Base-by-base conservation (phyloP, 1,139 yeast species). In the Pichia cactophila region DNA sequence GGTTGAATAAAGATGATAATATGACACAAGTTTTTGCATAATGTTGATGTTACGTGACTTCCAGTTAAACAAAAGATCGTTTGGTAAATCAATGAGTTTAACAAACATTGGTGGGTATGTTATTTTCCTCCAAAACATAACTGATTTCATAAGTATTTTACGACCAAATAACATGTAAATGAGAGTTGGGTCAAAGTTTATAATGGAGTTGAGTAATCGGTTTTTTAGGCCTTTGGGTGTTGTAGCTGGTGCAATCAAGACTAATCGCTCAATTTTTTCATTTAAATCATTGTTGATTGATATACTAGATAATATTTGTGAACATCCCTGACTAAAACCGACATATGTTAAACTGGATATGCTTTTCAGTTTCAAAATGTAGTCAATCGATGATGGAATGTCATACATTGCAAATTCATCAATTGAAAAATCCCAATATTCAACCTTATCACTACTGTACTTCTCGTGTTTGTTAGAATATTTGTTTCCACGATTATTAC, bases 301-400 rank as follows among this genome's bases (percentile, higher is more conserved):
- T 29, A 86, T 70, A 41, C 89, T 74, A 1, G 96, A 95, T 66
- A 89, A 84, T 40, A 88, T 87, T 65, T 89, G 96, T 1, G 96
- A 95, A 1, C 94, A 83, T 8, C 97, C 97, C 65, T 89, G 97
- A 45, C 89, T 81, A 62, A 89, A 89, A 0, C 96, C 97, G 58
- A 89, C 74, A 61, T 87, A 88, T 1, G 80, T 77, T 43, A 88
- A 67, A 20, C 71, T 62, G 26, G 61, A 54, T 40, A 67, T 68
- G 11, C 63, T 57, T 5, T 84, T 75, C 46, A 71, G 67, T 20
- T 68, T 60, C 44, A 82, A 61, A 38, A 88, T 78, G 63, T 86
- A 85, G 56, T 78, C 77, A 14, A 88, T 74, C 6, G 84, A 73
- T 56, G 83, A 80, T 2, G 96, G 96, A 42, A 88, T 86, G 62